Percentiles rank a stretch among this genome's conserved stretches.
phyloP scores from a whole-genome alignment of 2,329 filamentous ascomycete species.

The Emmonsiellopsis sp. region DNA sequence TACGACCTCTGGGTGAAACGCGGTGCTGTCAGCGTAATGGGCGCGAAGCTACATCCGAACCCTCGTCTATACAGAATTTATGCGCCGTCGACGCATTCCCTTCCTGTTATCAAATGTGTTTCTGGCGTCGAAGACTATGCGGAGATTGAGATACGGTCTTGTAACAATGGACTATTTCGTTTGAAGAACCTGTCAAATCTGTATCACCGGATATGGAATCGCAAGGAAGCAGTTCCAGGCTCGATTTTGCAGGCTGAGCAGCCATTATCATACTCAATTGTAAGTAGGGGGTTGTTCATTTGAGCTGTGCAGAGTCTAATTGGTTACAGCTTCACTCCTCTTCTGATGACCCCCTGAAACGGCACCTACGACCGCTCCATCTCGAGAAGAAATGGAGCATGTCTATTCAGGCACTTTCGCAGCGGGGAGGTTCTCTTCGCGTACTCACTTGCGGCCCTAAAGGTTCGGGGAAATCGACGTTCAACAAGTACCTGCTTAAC shows the following conservation, averaged over 20 bases:
- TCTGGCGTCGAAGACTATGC: conserved; percentile 34
- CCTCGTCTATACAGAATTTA: conserved; percentile 39
- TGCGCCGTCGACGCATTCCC: conserved; percentile 48
- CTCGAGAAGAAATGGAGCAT: conserved; percentile 36
- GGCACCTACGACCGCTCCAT: conserved; percentile 34
- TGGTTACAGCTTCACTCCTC: conserved; percentile 31
- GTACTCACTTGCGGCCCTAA: conserved; percentile 48
- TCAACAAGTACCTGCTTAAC: conserved; percentile 48
- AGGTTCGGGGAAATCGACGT: conserved; percentile 52
- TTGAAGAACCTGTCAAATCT: conserved; percentile 42
- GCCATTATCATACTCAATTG: conserved; percentile 32
- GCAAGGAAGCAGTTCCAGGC: conserved; percentile 24
- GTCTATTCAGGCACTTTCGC: conserved; percentile 35
- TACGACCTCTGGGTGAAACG: conserved; percentile 50
- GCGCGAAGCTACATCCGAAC: conserved; percentile 46
- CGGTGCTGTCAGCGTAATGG: conserved; percentile 49
- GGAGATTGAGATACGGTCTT: conserved; percentile 42
- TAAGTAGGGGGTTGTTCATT: conserved; percentile 16
- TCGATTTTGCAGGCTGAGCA: conserved; percentile 21
- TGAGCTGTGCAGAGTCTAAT: conserved; percentile 6
- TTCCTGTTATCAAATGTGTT: conserved; percentile 44
- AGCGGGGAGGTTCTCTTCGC: conserved; percentile 28
- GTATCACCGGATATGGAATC: conserved; percentile 47
- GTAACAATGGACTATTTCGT: conserved; percentile 31
- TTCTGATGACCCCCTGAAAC: conserved; percentile 32